Base-by-base conservation (phyloP, 2,329 filamentous ascomycete genomes). In the Cercospora sojina region DNA sequence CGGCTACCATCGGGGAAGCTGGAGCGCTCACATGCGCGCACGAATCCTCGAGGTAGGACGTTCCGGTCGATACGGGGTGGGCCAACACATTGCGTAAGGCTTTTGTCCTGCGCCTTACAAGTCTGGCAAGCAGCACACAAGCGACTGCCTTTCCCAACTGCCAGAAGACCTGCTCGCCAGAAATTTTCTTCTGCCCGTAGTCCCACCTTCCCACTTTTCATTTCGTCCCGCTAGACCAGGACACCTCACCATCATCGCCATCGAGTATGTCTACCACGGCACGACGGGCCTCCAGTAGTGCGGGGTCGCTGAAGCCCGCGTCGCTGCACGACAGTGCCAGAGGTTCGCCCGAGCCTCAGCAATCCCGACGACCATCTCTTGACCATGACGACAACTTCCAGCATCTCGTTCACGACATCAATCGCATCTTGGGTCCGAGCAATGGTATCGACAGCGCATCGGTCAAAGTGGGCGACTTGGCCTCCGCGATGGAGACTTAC, bases 401-500 rank as follows among this genome's bases (percentile, higher is more conserved):
- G 27, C 16, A 29, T n/a, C 73, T 74, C 27, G 64, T 76, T 47
- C 32, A 69, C 3, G 86, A 87, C n/a, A 86, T 97, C 72, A 93
- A 90, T 74, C 81, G 85, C 64, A 87, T 87, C 25, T 85, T 97
- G 5, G 93, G 92, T 2, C 90, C 91, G 3, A 91, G 88, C 65
- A 95, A 91, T 12, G 93, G 93, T 3, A 85, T 96, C 73, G 88
- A 91, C 67, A 95, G 91, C 35, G 90, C 89, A 51, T 92, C 95
- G 76, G 88, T 97, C 71, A 87, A 97, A 72, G 87, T 92, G 64
- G 82, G 86, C 62, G 84, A 91, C 72, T 84, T 97, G 62, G 88
- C 87, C 65, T 80, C 82, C 27, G 79, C 94, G 69, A 96, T 97
- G 92, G 80, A 87, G 65, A 80, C 85, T 29, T 97, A 97, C 79